Conservation (phyloP, 495 filamentous ascomycete species). For the Darksidea phi region DNA sequence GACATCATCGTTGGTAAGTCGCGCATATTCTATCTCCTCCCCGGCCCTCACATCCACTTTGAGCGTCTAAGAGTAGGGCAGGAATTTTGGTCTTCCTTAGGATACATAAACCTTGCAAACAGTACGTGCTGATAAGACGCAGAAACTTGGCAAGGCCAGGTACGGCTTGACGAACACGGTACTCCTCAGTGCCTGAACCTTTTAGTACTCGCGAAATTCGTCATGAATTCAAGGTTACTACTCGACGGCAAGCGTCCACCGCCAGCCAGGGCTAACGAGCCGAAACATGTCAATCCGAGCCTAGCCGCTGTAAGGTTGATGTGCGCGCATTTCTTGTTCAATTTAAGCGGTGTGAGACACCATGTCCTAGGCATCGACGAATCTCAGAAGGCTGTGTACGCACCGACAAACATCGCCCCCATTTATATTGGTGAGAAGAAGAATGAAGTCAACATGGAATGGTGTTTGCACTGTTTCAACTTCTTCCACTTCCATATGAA, state of each 20-base stretch:
- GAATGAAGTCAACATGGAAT: slow-evolving; percentile 37
- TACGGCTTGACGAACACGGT: slow-evolving; percentile 7
- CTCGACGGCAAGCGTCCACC: slow-evolving; percentile 6
- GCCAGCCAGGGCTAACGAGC: not conserved
- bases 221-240: slow-evolving; percentile 17
- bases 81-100: too few relatives aligned
- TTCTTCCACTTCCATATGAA: slow-evolving; percentile 46
- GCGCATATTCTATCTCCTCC: too few relatives aligned
- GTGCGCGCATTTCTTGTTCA: slow-evolving; percentile 34
- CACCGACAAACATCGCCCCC: slow-evolving; percentile 11
- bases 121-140: not conserved
- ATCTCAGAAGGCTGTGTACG: slow-evolving; percentile 39
- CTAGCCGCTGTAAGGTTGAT: slow-evolving; percentile 38
- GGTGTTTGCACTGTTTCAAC: slow-evolving; percentile 39
- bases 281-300: not conserved
- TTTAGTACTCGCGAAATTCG: slow-evolving; percentile 13
- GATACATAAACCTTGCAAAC: not conserved
- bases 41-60: too few relatives aligned
- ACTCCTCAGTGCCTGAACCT: slow-evolving; percentile 25
- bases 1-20: slow-evolving; percentile 39
- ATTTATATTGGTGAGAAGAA: slow-evolving; percentile 37
- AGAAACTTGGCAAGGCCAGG: slow-evolving; percentile 30
- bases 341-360: slow-evolving; percentile 2
- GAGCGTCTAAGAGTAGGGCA: too few relatives aligned
- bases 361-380: slow-evolving; percentile 32